These are phyloP conservation scores for Ophiorrhiza pumila DNA, from an alignment of 257 asterid genomes.

Conservation along the genomic window DNA sequence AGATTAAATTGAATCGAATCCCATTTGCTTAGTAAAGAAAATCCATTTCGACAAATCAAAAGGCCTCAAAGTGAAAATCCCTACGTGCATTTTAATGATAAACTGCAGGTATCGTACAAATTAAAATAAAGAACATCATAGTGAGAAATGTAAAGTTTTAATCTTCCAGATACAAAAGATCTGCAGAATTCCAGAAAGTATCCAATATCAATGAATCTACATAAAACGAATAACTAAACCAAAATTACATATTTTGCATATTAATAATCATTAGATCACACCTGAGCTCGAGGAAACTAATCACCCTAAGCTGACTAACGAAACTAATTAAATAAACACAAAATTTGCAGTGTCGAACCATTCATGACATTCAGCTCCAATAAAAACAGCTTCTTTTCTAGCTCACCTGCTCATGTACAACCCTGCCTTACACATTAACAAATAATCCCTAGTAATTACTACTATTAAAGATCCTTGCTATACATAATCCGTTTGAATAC, in stretches of 20 bases:
- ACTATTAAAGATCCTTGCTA: neutral
- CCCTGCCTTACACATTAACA: neutral
- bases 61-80: neutral
- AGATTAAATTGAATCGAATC: neutral
- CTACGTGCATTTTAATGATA: neutral
- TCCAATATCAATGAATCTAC: conserved; percentile 1
- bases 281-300: neutral
- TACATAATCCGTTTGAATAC: neutral
- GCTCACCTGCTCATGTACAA: neutral
- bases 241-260: conserved; percentile 4
- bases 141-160: neutral
- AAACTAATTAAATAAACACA: neutral
- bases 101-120: too few relatives aligned
- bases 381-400: too few relatives aligned
- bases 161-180: neutral
- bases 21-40: neutral
- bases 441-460: neutral
- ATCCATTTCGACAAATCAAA: neutral
- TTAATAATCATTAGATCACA: neutral
- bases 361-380: neutral
- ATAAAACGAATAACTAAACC: neutral
- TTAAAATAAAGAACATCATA: neutral
- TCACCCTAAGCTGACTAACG: neutral
- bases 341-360: neutral
- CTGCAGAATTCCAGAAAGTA: neutral